phyloP scores from a whole-genome alignment of 2,329 filamentous ascomycete species.

The Macrophomina pseudophaseolina region DNA sequence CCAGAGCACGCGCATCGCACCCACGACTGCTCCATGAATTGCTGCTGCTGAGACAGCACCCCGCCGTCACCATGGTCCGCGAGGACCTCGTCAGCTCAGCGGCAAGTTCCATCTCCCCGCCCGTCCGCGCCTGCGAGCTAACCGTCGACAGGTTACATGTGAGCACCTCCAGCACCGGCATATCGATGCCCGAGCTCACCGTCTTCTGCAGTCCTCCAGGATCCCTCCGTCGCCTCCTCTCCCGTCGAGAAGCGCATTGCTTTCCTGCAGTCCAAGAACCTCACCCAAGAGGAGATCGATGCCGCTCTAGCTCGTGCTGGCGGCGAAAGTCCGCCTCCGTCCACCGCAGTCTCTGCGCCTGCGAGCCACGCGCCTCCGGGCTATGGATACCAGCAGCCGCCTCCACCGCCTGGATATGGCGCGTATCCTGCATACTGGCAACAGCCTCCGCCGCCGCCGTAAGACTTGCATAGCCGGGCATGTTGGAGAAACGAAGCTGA shows the following conservation, averaged over 20 bases:
- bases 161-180: constrained; percentile 35
- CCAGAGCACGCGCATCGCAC: neutral
- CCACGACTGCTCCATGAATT: constrained; percentile 11
- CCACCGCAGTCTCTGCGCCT: constrained; percentile 49
- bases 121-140: constrained; percentile 27
- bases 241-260: constrained; percentile 91
- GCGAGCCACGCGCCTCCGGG: constrained; percentile 47
- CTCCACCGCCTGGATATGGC: constrained; percentile 51
- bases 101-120: constrained; percentile 40
- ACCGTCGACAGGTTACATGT: constrained; percentile 56
- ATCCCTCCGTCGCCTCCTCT: constrained; percentile 86
- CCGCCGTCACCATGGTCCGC: constrained; percentile 74
- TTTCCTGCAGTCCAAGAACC: constrained; percentile 94
- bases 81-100: constrained; percentile 91
- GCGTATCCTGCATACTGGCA: constrained; percentile 60
- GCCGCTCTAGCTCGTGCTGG: constrained; percentile 77
- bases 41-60: constrained; percentile 8
- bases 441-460: constrained; percentile 58
- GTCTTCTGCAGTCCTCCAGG: constrained; percentile 76
- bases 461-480: constrained; percentile 32
- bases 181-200: constrained; percentile 15
- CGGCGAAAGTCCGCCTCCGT: constrained; percentile 55
- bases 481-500: neutral
- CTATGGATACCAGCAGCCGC: constrained; percentile 53
- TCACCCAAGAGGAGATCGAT: constrained; percentile 95